phyloP scores from a whole-genome alignment of 164 flowering plant genomes.

The Cinnamomum chago region DNA sequence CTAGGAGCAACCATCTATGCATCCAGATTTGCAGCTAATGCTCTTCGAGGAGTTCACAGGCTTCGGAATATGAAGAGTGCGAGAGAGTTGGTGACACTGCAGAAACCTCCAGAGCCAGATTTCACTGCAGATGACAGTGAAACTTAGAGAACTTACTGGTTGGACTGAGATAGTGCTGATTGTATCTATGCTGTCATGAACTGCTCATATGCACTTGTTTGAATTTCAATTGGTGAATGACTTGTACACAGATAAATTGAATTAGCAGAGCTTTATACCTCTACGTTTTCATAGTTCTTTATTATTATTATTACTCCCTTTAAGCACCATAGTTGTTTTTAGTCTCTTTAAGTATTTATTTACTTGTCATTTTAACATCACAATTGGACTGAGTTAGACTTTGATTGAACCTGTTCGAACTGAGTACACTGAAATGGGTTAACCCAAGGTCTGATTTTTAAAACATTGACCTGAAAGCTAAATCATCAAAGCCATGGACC shows the following conservation, averaged over 20 bases:
- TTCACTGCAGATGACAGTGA: conserved; percentile 60
- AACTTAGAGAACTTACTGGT: background rate
- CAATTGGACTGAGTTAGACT: too few relatives aligned
- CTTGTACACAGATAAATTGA: background rate
- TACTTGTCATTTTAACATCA: too few relatives aligned
- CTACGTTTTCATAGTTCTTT: too few relatives aligned
- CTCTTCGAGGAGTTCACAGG: conserved; percentile 80
- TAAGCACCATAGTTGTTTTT: too few relatives aligned
- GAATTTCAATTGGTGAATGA: background rate
- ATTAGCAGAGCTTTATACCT: background rate
- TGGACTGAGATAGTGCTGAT: background rate
- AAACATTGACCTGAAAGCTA: too few relatives aligned
- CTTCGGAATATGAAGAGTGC: conserved; percentile 49
- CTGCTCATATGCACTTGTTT: background rate
- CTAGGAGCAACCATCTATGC: conserved; percentile 76
- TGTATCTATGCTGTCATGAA: background rate
- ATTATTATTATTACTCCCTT: too few relatives aligned
- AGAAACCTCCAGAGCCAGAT: conserved; percentile 94
- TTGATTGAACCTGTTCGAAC: too few relatives aligned
- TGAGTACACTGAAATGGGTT: too few relatives aligned
- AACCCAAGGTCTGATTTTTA: too few relatives aligned
- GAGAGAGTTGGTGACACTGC: conserved; percentile 51
- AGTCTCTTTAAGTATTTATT: too few relatives aligned
- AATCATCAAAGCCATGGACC: too few relatives aligned
- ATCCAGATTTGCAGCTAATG: conserved; percentile 80